A percentile compares a stretch with the other conserved stretches of the same genome.
Evolutionary conservation across 2,329 filamentous ascomycete species (phyloP).

Genomic region (Emergomyces orientalis): DNA sequence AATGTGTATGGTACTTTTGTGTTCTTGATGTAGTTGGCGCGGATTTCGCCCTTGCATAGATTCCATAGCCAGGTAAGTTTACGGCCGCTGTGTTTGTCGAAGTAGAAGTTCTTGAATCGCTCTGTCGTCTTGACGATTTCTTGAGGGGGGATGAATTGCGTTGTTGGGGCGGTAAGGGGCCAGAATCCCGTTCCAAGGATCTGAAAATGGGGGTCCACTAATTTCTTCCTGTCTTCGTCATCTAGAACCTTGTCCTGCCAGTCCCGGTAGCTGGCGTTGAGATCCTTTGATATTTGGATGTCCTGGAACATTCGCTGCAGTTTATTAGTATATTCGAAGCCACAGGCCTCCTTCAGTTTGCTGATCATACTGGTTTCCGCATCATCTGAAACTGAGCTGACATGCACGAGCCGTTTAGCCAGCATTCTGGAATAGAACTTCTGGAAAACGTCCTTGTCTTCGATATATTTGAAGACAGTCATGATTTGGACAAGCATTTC

Average conservation of each 20-base stretch:
- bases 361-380: slow-evolving; percentile 99
- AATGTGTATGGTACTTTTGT: slow-evolving; percentile 91
- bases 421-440: slow-evolving; percentile 98
- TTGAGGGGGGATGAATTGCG: slow-evolving; percentile 75
- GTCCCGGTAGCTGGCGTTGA: slow-evolving; percentile 81
- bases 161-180: slow-evolving; percentile 80
- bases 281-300: slow-evolving; percentile 96
- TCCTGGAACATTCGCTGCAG: slow-evolving; percentile 99
- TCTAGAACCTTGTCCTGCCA: slow-evolving; percentile 58
- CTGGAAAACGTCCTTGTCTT: slow-evolving; percentile 99
- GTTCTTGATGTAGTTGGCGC: slow-evolving; percentile 82
- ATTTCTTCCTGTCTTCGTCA: slow-evolving; percentile 54
- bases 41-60: slow-evolving; percentile 92
- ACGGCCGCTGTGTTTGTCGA: slow-evolving; percentile 89
- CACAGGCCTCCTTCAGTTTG: slow-evolving; percentile 96
- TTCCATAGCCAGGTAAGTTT: slow-evolving; percentile 99
- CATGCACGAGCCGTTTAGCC: slow-evolving; percentile 86
- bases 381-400: slow-evolving; percentile 90
- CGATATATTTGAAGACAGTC: slow-evolving; percentile 99
- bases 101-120: slow-evolving; percentile 84
- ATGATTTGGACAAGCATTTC: slow-evolving; percentile 84
- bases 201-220: slow-evolving; percentile 79
- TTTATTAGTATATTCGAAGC: slow-evolving; percentile 99
- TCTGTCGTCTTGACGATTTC: slow-evolving; percentile 83
- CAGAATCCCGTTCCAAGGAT: slow-evolving; percentile 95